These are phyloP conservation scores for Acanthamoeba rhysodes DNA, from an alignment of 208 protist genomes.

Conservation along the genomic window DNA sequence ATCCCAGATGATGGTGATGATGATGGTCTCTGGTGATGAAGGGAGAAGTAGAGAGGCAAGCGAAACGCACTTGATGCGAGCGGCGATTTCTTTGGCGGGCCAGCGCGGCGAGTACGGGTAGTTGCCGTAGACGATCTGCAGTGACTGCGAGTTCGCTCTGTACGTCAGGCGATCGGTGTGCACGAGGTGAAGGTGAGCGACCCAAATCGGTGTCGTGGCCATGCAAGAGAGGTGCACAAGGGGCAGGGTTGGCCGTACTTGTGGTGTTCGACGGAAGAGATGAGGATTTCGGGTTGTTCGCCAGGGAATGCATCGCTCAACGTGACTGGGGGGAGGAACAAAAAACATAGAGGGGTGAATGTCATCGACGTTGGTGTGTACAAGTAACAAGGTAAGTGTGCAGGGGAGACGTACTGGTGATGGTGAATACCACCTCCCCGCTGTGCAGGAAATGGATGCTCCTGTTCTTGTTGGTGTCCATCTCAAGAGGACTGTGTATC, in stretches of 20 bases:
- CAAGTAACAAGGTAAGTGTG: background rate
- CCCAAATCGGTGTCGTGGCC: background rate
- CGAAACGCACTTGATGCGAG: background rate
- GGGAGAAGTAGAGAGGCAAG: background rate
- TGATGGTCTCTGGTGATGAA: no score
- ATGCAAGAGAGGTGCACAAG: background rate
- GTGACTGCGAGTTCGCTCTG: conserved; percentile 19
- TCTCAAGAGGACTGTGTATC: background rate
- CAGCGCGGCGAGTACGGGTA: conserved; percentile 46
- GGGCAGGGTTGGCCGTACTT: background rate
- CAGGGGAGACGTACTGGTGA: background rate
- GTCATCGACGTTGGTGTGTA: background rate
- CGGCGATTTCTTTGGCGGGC: conserved; percentile 2
- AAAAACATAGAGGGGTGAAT: background rate
- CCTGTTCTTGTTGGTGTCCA: conserved; percentile 26
- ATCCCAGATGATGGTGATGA: background rate
- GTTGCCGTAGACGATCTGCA: conserved; percentile 1
- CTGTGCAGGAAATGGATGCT: background rate
- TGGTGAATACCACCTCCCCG: background rate
- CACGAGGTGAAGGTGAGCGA: no score
- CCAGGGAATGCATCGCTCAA: conserved; percentile 1
- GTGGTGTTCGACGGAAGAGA: conserved; percentile 1
- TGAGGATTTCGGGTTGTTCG: conserved; percentile 13
- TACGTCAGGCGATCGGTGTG: no score
- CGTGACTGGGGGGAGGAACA: background rate